Evolutionary conservation across 2,329 filamentous ascomycete species (phyloP), one percentile per base, ranked within the genome.

Genomic region (Seiridium cupressi): DNA sequence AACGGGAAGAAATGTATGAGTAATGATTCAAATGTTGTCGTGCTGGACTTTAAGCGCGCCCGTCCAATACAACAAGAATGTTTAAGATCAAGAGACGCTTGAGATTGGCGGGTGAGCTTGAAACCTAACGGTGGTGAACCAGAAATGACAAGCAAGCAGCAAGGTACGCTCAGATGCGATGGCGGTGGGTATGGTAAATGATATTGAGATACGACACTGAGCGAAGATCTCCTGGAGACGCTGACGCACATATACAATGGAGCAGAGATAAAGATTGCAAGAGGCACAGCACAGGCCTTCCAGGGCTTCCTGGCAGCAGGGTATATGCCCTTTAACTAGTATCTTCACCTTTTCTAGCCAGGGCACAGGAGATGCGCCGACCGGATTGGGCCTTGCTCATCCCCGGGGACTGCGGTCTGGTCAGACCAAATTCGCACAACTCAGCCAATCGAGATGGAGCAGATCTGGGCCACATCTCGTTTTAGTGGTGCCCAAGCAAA

Each of bases 101-200:
- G 18, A 26, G 18, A 26, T 26, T 26, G 18, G 18, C 18, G 18
- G 18, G 18, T 26, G 18, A 26, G 18, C 18, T 26, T 26, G 18
- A 26, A 26, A 26, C 18, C 18, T 26, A 26, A 26, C 18, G 18
- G 18, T 26, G 18, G 18, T 26, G 18, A 26, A 26, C 18, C 18
- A 26, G 18, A 26, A 26, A 26, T 48, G 26, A 51, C 31, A 34
- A 51, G 49, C 42, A 57, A 47, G 42, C 40, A 11, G 26, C 8
- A 44, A 32, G 44, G 54, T 35, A 44, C 54, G 54, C 54, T 57
- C 54, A 44, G 54, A 47, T 57, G 44, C 54, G 40, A 55, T 11
- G 13, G 51, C 31, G 44, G 54, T 38, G 51, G 51, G 51, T 44
- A 55, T 35, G 26, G 38, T 11, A 11, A 36, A 53, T 53, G 8